phyloP scores from a whole-genome alignment of 306 rosid species.

The Cicer cuneatum region DNA sequence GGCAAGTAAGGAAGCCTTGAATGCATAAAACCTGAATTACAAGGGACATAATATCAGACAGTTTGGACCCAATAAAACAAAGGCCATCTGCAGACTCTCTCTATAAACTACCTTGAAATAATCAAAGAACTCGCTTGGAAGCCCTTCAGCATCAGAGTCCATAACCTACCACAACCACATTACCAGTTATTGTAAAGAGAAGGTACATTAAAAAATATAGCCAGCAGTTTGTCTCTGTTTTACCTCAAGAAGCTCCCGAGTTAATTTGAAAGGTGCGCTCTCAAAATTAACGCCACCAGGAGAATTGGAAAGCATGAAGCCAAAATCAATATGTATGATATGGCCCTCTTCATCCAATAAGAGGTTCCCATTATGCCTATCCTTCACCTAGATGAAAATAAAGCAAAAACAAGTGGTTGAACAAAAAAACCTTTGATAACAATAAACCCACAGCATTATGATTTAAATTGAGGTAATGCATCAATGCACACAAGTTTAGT shows the following conservation, averaged over 20 bases:
- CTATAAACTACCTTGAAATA: conserved; percentile 75
- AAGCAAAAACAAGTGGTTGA: conserved; percentile 36
- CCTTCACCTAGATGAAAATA: conserved; percentile 69
- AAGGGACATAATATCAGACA: conserved; percentile 36
- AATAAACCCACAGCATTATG: conserved; percentile 5
- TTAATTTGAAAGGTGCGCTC: conserved; percentile 95
- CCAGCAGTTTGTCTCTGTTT: conserved; percentile 38
- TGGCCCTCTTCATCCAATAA: conserved; percentile 96
- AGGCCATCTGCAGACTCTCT: conserved; percentile 19
- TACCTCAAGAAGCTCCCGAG: conserved; percentile 98
- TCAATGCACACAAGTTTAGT: conserved; percentile 21
- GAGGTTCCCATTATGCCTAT: conserved; percentile 96
- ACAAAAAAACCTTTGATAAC: conserved; percentile 30
- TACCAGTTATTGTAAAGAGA: conserved; percentile 15
- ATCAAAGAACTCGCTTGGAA: conserved; percentile 97
- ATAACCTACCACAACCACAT: conserved; percentile 71
- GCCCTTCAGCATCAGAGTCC: conserved; percentile 99
- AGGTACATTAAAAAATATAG: conserved; percentile 23
- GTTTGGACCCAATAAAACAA: conserved; percentile 37
- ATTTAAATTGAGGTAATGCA: conserved; percentile 29
- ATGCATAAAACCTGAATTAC: conserved; percentile 86
- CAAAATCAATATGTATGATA: conserved; percentile 95
- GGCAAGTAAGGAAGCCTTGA: conserved; percentile 99
- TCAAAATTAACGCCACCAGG: conserved; percentile 99
- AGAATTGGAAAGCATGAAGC: conserved; percentile 97